phyloP scores from a whole-genome alignment of 371 early-diverging fungal genomes.

The Dichotomocladium elegans region DNA sequence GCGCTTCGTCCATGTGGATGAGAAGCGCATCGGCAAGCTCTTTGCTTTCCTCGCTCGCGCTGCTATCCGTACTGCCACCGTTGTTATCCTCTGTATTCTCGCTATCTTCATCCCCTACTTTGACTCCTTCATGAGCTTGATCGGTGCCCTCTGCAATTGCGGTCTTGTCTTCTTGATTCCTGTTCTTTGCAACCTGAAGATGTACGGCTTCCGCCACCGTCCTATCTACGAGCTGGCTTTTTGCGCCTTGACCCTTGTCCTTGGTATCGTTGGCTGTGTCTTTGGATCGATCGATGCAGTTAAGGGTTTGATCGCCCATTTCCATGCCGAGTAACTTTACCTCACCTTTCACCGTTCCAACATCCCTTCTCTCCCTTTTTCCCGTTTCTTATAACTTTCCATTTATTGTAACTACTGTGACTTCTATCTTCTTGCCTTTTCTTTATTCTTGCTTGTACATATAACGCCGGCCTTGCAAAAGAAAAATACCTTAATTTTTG shows the following conservation, averaged over 20 bases:
- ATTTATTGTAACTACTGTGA: too few relatives aligned
- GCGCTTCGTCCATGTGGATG: constrained; percentile 35
- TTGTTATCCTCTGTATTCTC: constrained; percentile 47
- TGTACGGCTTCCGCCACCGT: constrained; percentile 54
- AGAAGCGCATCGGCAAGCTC: constrained; percentile 30
- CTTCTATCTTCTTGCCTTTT: too few relatives aligned
- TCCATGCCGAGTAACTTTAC: too few relatives aligned
- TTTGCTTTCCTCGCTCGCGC: constrained; percentile 51
- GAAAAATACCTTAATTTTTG: too few relatives aligned
- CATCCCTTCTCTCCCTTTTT: too few relatives aligned
- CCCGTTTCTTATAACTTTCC: too few relatives aligned
- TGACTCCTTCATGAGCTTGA: constrained; percentile 69
- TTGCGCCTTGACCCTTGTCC: constrained; percentile 48
- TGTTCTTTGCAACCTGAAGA: constrained; percentile 53
- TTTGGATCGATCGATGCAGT: constrained; percentile 66
- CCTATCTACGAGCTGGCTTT: constrained; percentile 44
- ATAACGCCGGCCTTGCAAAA: too few relatives aligned
- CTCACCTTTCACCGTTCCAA: too few relatives aligned
- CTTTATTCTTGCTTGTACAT: too few relatives aligned
- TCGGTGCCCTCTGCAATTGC: constrained; percentile 68
- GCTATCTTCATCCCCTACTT: constrained; percentile 65
- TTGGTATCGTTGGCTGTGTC: constrained; percentile 59
- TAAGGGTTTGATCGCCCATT: constrained; percentile 8
- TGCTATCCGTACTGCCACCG: constrained; percentile 45
- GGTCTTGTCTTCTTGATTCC: constrained; percentile 72